phyloP scores from a whole-genome alignment of 1,139 yeast genomes.

The Hemisphaericaspora lyxosophila region DNA sequence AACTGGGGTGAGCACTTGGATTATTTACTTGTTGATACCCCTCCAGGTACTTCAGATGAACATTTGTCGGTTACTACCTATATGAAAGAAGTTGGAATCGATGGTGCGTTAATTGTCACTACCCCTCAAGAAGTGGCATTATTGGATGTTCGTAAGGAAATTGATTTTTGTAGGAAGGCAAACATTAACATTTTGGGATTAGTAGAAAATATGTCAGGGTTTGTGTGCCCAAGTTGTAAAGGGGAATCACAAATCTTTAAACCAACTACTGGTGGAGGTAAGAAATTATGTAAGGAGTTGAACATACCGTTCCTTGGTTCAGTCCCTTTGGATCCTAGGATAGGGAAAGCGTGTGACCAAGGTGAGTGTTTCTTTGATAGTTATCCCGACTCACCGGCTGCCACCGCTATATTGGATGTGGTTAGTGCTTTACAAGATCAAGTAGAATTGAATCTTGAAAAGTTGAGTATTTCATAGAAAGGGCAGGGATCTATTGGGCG shows the following conservation, averaged over 20 bases:
- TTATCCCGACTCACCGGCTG: constrained; percentile 92
- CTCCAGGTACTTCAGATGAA: constrained; percentile 98
- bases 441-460: constrained; percentile 29
- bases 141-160: constrained; percentile 91
- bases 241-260: constrained; percentile 89
- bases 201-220: constrained; percentile 98
- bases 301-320: constrained; percentile 79
- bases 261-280: constrained; percentile 97
- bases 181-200: constrained; percentile 81
- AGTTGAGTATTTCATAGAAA: constrained; percentile 11
- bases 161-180: constrained; percentile 92
- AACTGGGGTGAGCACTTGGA: constrained; percentile 90
- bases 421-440: constrained; percentile 62
- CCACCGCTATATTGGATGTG: constrained; percentile 80
- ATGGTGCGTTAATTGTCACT: constrained; percentile 93
- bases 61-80: constrained; percentile 88
- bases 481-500: no score
- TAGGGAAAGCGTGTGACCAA: constrained; percentile 82
- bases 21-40: constrained; percentile 90
- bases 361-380: constrained; percentile 86
- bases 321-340: constrained; percentile 94
- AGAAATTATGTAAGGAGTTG: constrained; percentile 75
- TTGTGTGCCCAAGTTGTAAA: constrained; percentile 92
- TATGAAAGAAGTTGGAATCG: constrained; percentile 86
- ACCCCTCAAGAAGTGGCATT: constrained; percentile 98